These are phyloP conservation scores for Lactarius quietus DNA, from an alignment of 768 basidiomycete genomes.

Conservation along the genomic window DNA sequence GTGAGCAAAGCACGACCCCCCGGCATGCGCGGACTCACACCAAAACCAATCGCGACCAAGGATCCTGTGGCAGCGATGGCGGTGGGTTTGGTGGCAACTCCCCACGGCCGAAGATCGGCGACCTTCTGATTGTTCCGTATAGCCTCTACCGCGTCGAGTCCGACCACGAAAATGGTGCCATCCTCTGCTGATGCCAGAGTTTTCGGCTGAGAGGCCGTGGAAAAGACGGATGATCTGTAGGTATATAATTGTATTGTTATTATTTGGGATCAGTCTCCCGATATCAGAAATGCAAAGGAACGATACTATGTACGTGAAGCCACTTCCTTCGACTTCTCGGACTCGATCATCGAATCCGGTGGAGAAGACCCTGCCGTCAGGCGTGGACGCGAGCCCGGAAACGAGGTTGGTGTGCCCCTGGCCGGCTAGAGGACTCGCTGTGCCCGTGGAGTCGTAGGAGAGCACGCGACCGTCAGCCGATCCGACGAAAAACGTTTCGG, in stretches of 20 bases:
- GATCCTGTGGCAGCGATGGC: conserved; percentile 51
- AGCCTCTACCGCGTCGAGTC: conserved; percentile 57
- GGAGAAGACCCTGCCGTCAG: conserved; percentile 55
- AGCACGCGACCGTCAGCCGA: conserved; percentile 75
- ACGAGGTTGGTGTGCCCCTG: conserved; percentile 69
- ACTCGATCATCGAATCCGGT: conserved; percentile 80
- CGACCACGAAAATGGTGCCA: conserved; percentile 61
- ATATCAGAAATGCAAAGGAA: conserved; percentile 7
- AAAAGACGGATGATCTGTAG: conserved; percentile 50
- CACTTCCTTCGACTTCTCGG: conserved; percentile 54
- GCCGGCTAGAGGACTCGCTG: conserved; percentile 51
- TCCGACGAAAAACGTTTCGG: conserved; percentile 74
- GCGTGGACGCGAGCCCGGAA: conserved; percentile 50
- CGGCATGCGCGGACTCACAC: conserved; percentile 42
- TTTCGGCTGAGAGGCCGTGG: conserved; percentile 64
- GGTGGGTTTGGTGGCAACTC: conserved; percentile 39
- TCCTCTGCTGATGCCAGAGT: conserved; percentile 56
- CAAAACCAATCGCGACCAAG: conserved; percentile 68
- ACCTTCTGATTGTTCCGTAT: conserved; percentile 69
- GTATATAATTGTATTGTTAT: background rate
- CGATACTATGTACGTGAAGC: conserved; percentile 47
- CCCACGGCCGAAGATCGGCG: conserved; percentile 50
- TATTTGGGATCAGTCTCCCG: background rate
- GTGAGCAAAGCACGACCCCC: conserved; percentile 15
- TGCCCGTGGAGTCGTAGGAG: conserved; percentile 53